phyloP scores from a whole-genome alignment of 1,284 basidiomycete genomes.

The Rhodotorula glutinis region DNA sequence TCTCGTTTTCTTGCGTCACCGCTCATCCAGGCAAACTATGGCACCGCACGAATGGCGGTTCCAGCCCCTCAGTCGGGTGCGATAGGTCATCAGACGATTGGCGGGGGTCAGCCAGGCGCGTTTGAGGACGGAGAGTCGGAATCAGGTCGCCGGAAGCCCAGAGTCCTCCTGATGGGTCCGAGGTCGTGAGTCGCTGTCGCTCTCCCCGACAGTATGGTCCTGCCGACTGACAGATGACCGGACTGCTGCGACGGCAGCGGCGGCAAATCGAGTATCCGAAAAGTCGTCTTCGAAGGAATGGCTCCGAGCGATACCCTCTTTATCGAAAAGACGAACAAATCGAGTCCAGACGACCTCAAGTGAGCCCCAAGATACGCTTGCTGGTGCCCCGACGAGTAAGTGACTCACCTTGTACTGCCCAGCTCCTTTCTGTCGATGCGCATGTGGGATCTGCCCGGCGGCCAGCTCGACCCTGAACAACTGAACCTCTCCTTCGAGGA shows the following conservation, averaged over 20 bases:
- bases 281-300: constrained; percentile 83
- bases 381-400: neutral
- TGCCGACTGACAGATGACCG: neutral
- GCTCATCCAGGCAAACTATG: constrained; percentile 3
- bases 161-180: constrained; percentile 39
- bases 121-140: constrained; percentile 1
- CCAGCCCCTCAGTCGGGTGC: neutral
- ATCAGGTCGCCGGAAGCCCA: constrained; percentile 9
- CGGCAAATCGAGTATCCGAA: constrained; percentile 88
- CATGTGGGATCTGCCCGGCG: constrained; percentile 90
- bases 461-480: constrained; percentile 69
- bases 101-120: neutral
- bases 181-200: constrained; percentile 23
- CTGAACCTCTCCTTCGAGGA: constrained; percentile 51
- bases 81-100: neutral
- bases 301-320: constrained; percentile 85
- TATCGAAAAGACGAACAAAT: constrained; percentile 77
- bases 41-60: neutral
- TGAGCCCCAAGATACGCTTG: constrained; percentile 52
- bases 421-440: constrained; percentile 89
- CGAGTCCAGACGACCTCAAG: constrained; percentile 75
- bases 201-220: too few species aligned
- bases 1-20: neutral
- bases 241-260: constrained; percentile 56
- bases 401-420: constrained; percentile 13